phyloP scores from a whole-genome alignment of 2,329 filamentous ascomycete genomes.

The Microcyclospora tardicrescens region DNA sequence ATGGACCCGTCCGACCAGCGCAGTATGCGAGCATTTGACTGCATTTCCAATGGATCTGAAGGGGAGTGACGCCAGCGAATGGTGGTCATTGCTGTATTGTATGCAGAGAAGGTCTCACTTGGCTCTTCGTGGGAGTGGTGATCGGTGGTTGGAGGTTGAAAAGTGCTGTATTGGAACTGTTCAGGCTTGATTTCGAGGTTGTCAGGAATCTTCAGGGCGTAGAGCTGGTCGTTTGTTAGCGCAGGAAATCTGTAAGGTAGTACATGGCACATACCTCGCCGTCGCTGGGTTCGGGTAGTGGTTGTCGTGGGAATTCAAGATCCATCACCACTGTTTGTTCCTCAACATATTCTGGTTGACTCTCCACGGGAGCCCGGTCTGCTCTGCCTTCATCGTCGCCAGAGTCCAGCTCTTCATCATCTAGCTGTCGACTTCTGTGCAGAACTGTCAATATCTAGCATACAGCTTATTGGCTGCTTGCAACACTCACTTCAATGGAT shows the following conservation, averaged over 20 bases:
- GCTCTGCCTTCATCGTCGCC: slow-evolving; percentile 50
- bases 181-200: slow-evolving; percentile 60
- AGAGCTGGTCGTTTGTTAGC: slow-evolving; percentile 38
- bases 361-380: slow-evolving; percentile 44
- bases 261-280: slow-evolving; percentile 43
- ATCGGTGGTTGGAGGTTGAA: slow-evolving; percentile 49
- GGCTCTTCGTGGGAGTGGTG: slow-evolving; percentile 37
- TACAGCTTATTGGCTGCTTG: not conserved
- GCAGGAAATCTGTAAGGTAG: not conserved
- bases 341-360: slow-evolving; percentile 31
- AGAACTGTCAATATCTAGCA: slow-evolving; percentile 2
- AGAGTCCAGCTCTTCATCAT: slow-evolving; percentile 51
- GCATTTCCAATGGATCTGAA: slow-evolving; percentile 49
- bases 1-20: slow-evolving; percentile 70
- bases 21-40: slow-evolving; percentile 63
- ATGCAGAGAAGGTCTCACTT: slow-evolving; percentile 43
- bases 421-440: slow-evolving; percentile 25
- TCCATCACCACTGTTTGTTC: slow-evolving; percentile 44
- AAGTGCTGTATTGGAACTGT: slow-evolving; percentile 53
- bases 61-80: slow-evolving; percentile 58
- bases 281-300: slow-evolving; percentile 56
- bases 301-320: slow-evolving; percentile 54
- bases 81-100: slow-evolving; percentile 52
- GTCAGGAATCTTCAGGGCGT: slow-evolving; percentile 56
- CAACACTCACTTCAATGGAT: slow-evolving; percentile 4